These are phyloP conservation scores for Xylaria sp. DNA, from an alignment of 2,329 filamentous ascomycete species.

Conservation along the genomic window DNA sequence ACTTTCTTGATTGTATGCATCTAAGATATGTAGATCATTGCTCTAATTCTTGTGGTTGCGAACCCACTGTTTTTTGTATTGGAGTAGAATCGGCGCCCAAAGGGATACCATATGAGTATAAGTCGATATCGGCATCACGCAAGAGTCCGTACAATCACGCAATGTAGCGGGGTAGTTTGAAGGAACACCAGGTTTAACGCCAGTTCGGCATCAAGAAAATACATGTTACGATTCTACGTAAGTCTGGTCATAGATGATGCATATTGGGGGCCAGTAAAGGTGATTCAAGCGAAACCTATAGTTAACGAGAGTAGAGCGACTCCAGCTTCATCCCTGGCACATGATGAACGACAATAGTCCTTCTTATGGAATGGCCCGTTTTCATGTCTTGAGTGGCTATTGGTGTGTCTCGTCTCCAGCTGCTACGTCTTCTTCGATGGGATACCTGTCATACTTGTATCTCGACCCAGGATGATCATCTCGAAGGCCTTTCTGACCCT, in stretches of 20 bases:
- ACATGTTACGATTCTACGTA: conserved; percentile 12
- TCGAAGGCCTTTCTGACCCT: conserved; percentile 66
- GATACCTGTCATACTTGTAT: conserved; percentile 71
- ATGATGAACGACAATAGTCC: conserved; percentile 15
- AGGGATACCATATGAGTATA: conserved; percentile 9
- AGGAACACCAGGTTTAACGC: conserved; percentile 11
- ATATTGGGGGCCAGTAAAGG: conserved; percentile 10
- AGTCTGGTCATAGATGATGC: conserved; percentile 12
- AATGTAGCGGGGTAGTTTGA: conserved; percentile 22
- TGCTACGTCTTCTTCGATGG: conserved; percentile 17
- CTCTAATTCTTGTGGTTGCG: conserved; percentile 1
- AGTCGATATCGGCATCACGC: conserved; percentile 27
- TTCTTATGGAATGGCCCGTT: conserved; percentile 19
- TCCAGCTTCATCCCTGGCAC: conserved; percentile 12
- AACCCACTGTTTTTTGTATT: conserved; percentile 14
- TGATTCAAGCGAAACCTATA: conserved; percentile 19
- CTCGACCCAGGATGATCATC: conserved; percentile 68
- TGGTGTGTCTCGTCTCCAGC: conserved; percentile 15
- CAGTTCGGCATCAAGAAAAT: conserved; percentile 17
- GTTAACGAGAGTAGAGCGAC: conserved; percentile 21
- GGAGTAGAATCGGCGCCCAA: conserved; percentile 11
- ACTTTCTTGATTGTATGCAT: conserved; percentile 16
- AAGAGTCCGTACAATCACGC: conserved; percentile 22
- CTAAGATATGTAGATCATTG: conserved; percentile 20
- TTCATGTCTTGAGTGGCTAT: conserved; percentile 16